Evolutionary conservation across 371 early-diverging fungal genomes (phyloP).

Genomic region (Rhizomucor pusillus): DNA sequence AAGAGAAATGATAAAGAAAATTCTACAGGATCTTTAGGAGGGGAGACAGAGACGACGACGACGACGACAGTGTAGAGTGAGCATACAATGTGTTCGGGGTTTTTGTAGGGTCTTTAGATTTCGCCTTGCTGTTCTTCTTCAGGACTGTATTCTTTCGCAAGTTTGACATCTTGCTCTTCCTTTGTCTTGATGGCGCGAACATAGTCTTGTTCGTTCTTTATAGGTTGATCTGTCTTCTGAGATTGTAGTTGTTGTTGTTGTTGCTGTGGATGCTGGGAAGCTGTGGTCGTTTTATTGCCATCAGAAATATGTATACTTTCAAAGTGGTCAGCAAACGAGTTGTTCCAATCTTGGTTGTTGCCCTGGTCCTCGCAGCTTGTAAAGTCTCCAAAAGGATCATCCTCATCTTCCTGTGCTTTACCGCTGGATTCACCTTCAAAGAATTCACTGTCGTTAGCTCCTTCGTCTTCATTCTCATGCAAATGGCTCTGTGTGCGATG

Average conservation of each 20-base stretch:
- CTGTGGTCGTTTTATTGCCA: conserved; percentile 1
- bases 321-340: conserved; percentile 12
- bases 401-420: conserved; percentile 21
- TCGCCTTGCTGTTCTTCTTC: conserved; percentile 34
- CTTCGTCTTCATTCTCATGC: conserved; percentile 12
- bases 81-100: conserved; percentile 1
- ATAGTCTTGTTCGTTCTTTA: conserved; percentile 13
- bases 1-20: too few species aligned
- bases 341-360: conserved; percentile 8
- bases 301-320: conserved; percentile 12
- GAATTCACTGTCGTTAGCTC: conserved; percentile 8
- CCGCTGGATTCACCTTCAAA: neutral
- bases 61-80: neutral
- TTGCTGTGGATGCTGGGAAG: neutral
- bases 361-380: conserved; percentile 16
- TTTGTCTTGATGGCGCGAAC: conserved; percentile 28
- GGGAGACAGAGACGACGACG: neutral
- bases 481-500: conserved; percentile 29
- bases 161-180: conserved; percentile 21
- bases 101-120: conserved; percentile 12
- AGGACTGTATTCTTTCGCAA: conserved; percentile 20
- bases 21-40: neutral
- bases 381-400: conserved; percentile 45
- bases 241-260: neutral
- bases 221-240: conserved; percentile 1